Percentiles rank a stretch among this genome's conserved stretches.
phyloP scores from a whole-genome alignment of 306 rosid species.

The Cucumis hystrix region DNA sequence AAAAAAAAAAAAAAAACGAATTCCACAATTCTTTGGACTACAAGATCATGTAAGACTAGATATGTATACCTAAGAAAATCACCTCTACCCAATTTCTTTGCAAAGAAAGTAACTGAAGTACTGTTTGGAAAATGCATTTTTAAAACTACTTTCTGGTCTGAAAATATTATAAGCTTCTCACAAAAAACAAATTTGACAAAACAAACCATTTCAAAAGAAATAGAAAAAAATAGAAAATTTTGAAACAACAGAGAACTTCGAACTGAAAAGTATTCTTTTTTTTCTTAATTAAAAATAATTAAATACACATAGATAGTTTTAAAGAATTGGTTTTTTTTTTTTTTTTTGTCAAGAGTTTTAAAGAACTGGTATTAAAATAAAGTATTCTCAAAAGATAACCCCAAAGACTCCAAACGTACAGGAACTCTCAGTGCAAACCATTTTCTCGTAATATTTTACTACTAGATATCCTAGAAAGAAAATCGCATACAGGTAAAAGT shows the following conservation, averaged over 20 bases:
- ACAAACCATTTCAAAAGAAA: background rate
- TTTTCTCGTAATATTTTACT: background rate
- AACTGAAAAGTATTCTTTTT: background rate
- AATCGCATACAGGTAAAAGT: background rate
- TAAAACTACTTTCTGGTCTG: background rate
- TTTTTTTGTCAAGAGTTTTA: no score
- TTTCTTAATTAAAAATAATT: background rate
- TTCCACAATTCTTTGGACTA: background rate
- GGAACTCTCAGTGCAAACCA: background rate
- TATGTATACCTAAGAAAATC: background rate
- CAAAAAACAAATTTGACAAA: background rate
- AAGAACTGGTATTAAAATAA: background rate
- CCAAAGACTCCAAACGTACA: background rate
- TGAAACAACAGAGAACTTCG: background rate
- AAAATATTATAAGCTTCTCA: background rate
- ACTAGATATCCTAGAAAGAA: background rate
- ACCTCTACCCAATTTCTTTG: background rate
- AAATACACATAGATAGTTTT: background rate
- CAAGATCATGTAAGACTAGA: background rate
- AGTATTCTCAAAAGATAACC: background rate
- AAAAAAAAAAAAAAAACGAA: background rate
- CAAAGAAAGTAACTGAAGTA: background rate
- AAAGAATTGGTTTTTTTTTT: no score
- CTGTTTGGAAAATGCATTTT: background rate
- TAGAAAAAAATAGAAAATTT: background rate